These are phyloP conservation scores for Cicer yamashitae DNA, from an alignment of 306 rosid genomes.

Conservation along the genomic window DNA sequence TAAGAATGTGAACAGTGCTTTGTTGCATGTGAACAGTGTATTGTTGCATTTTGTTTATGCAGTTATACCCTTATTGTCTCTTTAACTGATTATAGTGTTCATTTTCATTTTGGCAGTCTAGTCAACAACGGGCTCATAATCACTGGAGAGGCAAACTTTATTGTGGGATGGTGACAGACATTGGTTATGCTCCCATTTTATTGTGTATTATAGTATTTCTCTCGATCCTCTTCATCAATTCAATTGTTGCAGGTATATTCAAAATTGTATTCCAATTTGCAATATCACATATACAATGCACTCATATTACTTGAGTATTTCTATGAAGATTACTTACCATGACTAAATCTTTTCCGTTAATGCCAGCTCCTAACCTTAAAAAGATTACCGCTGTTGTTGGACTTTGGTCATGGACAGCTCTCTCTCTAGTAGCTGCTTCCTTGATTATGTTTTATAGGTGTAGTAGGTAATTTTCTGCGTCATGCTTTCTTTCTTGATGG, in stretches of 20 bases:
- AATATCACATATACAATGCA: conserved; percentile 29
- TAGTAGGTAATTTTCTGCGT: conserved; percentile 68
- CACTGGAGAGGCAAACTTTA: conserved; percentile 62
- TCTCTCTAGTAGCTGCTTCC: conserved; percentile 64
- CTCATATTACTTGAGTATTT: conserved; percentile 28
- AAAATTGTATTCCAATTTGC: conserved; percentile 39
- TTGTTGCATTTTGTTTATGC: conserved; percentile 38
- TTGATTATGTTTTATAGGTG: conserved; percentile 84
- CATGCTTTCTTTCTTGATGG: conserved; percentile 33
- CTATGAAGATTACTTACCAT: conserved; percentile 37
- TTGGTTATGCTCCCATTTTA: conserved; percentile 86
- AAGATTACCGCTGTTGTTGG: conserved; percentile 89
- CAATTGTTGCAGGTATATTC: conserved; percentile 73
- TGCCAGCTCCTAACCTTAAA: conserved; percentile 73
- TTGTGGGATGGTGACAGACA: conserved; percentile 55
- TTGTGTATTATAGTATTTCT: conserved; percentile 58
- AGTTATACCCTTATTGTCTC: conserved; percentile 36
- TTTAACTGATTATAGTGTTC: conserved; percentile 40
- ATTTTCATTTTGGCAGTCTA: conserved; percentile 62
- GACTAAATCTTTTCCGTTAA: conserved; percentile 49
- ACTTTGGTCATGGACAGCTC: conserved; percentile 84
- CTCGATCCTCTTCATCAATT: conserved; percentile 73
- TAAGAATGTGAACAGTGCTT: conserved; percentile 9
- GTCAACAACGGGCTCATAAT: conserved; percentile 62
- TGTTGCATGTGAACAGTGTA: conserved; percentile 12